Base-by-base conservation (phyloP, 331 rosid genomes). In the Rosa hybrid region DNA sequence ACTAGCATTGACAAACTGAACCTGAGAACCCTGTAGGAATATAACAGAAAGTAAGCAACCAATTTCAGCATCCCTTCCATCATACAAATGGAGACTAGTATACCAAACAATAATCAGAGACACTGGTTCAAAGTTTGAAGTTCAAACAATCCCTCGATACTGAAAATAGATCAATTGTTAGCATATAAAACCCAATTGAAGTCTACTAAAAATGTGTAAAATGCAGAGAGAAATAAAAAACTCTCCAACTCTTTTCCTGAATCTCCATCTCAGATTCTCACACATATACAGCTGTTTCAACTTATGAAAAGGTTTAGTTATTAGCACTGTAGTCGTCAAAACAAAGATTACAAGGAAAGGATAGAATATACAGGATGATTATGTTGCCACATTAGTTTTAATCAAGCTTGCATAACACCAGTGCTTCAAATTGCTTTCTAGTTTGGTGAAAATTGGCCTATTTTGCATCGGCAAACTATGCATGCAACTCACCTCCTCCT, bases 21-120 rank as follows among this genome's bases (percentile, higher is more conserved):
- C 92, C 77, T 91, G 96, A 83, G 85, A 86, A 50, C 25, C 78
- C 99, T 95, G 96, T 71, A 80, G 2, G 78, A 65, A 21, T 42
- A 83, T 21, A 54, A 71, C 10, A 63, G 60, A 59, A 6, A 63
- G 30, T 46, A 46, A 27, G 44, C 60, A 57, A 72, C 25, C 63
- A 45, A 76, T 48, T 41, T 60, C 59, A 81, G 62, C 72, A 53
- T 21, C 3, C 38, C 50, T 65, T 80, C 49, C 34, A 27, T 8
- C 59, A 59, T 25, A 72, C 57, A 78, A 71, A n/a, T 12, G 1
- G 51, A 69, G 38, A 5, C 9, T 70, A 70, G 20, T 1, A 17
- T 39, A 42, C n/a, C 38, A 51, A 30, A 44, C 21, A 21, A 53
- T 7, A 10, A 75, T 17, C 17, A 18, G 62, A 60, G 53, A 2